Evolutionary conservation across 352 stramenopile genomes (phyloP), one percentile per base, ranked within the genome.

Genomic region (Globisporangium uncinulatum): DNA sequence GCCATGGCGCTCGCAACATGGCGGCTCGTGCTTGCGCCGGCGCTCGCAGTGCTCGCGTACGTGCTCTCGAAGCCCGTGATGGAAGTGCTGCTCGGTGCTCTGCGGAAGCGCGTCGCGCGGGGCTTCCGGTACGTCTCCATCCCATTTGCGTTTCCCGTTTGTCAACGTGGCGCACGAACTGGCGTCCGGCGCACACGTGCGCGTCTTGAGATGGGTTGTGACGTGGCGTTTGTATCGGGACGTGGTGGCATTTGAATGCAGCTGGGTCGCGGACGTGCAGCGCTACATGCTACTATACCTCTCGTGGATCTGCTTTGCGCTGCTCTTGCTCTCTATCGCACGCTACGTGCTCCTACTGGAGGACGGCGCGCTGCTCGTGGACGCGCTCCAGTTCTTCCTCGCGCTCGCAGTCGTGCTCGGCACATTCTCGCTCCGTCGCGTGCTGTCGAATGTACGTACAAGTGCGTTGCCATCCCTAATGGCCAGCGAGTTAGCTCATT

Each of bases 251-350:
- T 41, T 2, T 62, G 34, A 7, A 13, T 8, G 39, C 46, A 86
- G 76, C 65, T 92, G 80, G 83, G 78, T 94, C 59, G 70, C 66
- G 13, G 84, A 94, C 61, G 76, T 94, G 42, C 75, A 92, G 48
- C 80, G 78, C 51, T 82, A 88, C 63, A 75, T 94, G 69, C 49
- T 87, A n/a, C 69, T 71, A 17, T 87, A 89, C 59, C 61, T 94
- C 14, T 87, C 82, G 70, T 91, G 83, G 78, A 71, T 86, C 54
- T 62, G 69, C 32, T 83, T 86, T 57, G 53, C 70, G 37, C 49
- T 73, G 24, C 54, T 83, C 21, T 65, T 89, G 29, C 21, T 84
- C 21, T 32, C 85, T 31, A 77, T 89, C 47, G 76, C 67, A 9
- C 41, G 61, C 10, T 81, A 81, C 54, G 70, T 91, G 45, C 57